phyloP scores from a whole-genome alignment of 768 basidiomycete genomes.

The Sutorius australiensis region DNA sequence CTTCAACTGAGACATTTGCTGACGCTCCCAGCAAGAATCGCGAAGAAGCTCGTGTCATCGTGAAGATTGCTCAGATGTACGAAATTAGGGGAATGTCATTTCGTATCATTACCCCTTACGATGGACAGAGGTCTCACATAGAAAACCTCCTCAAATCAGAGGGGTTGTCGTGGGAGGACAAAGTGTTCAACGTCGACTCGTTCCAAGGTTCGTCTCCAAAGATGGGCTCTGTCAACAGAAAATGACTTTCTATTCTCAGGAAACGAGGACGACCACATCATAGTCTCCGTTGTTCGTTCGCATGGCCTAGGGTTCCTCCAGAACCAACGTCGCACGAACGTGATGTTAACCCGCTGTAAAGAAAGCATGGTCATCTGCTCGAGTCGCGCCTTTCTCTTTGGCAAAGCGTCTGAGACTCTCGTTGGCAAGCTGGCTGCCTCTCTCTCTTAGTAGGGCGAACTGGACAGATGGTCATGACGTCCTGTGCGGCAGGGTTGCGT shows the following conservation, averaged over 20 bases:
- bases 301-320: slow-evolving; percentile 58
- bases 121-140: slow-evolving; percentile 58
- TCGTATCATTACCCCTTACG: slow-evolving; percentile 78
- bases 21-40: slow-evolving; percentile 47
- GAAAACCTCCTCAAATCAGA: slow-evolving; percentile 49
- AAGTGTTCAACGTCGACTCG: slow-evolving; percentile 71
- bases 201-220: slow-evolving; percentile 61
- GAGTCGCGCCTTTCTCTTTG: slow-evolving; percentile 33
- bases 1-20: neutral
- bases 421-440: slow-evolving; percentile 23
- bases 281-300: slow-evolving; percentile 67
- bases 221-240: neutral
- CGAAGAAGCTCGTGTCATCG: slow-evolving; percentile 48
- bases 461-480: slow-evolving; percentile 18
- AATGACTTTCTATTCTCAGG: slow-evolving; percentile 40
- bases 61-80: slow-evolving; percentile 52
- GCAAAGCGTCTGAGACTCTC: slow-evolving; percentile 16
- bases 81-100: slow-evolving; percentile 44
- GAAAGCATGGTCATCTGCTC: slow-evolving; percentile 70
- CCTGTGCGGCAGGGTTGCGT: neutral
- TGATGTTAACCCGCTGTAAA: slow-evolving; percentile 80
- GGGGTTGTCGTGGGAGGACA: slow-evolving; percentile 56
- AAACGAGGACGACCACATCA: slow-evolving; percentile 74
- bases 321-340: slow-evolving; percentile 67
- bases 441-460: neutral